Base-by-base conservation (phyloP, 2,329 filamentous ascomycete genomes). In the Aschersonia sp. region DNA sequence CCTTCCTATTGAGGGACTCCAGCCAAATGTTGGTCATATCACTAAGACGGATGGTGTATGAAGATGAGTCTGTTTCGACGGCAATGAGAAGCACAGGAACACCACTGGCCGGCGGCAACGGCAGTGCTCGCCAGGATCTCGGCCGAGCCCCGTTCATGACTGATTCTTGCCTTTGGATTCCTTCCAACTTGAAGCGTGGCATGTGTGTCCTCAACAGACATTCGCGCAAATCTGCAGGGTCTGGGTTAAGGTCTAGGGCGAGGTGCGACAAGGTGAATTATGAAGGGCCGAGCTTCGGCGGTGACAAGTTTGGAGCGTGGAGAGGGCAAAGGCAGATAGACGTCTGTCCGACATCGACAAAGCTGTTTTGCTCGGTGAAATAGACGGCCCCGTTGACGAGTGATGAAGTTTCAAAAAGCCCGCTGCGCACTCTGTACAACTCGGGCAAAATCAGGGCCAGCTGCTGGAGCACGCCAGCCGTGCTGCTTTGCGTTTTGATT, bases 1-100 rank as follows among this genome's bases (percentile, higher is more conserved):
- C 71, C n/a, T 68, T 70, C 29, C 77, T 69, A 48, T 79, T 73
- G 29, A 89, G 65, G 6, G 62, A 70, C 63, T 89, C 85, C 30
- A 68, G 65, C 85, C 85, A 92, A n/a, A 89, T 67, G 53, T 80
- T 75, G 58, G 75, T 80, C 50, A 89, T 70, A 59, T 91, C 85
- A 2, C 84, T 87, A 40, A 91, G 59, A 50, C 77, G 72, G 31
- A 89, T 60, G 2, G 67, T 72, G 65, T 89, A 89, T 9, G 77
- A 73, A 29, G 71, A 63, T 12, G 67, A 46, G 4, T 66, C 66
- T 56, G 84, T 79, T 31, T 62, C 58, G 28, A 75, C 68, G 51
- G 83, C 84, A 43, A 84, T 69, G 35, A 89, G 69, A 5, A 89
- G 70, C 40, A 73, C 67, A 9, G 83, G 84, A 5, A 80, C 54